Evolutionary conservation across 2,329 filamentous ascomycete species (phyloP), one percentile per base, ranked within the genome.

Genomic region (Arthrobotrys megalospora): DNA sequence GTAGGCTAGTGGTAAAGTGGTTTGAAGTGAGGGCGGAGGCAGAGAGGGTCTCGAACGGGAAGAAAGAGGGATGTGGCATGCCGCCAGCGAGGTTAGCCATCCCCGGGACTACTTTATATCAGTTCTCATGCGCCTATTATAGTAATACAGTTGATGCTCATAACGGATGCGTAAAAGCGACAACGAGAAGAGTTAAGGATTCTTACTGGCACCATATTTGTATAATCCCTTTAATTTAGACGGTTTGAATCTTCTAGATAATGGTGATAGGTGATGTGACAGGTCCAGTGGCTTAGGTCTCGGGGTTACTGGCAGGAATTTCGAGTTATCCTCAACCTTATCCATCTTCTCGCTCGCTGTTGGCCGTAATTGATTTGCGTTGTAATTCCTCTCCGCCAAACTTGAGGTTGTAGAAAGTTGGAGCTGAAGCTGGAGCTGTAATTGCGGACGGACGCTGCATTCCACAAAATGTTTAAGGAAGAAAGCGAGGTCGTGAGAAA

Each of bases 11-110:
- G 4, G 83, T 80, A 12, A 92, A 96, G 84, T 94, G 89, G 80
- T 91, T 87, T 6, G 93, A 91, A 79, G 89, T 88, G 36, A 93
- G 93, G 79, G 91, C 89, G 80, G 91, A 90, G 47, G 94, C 93
- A 85, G 97, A 93, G 80, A 97, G 89, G 0, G 93, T 96, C 82
- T 97, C 94, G 84, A 92, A 97, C 7, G 94, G 94, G 83, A 97
- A 97, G 85, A 93, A 93, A 73, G 88, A 88, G 45, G 91, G 87
- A 84, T 96, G 91, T 14, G 94, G 94, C 21, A 97, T 88, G 77
- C 93, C 90, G 80, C 89, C 89, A 72, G 89, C 89, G 53, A 91
- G 82, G 80, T 91, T 90, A 36, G 86, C 87, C 77, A 91, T 88
- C n/a, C 88, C 88, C 0, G 89, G 89, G 64, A 90, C 89, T 80